phyloP scores from a whole-genome alignment of 495 filamentous ascomycete species.

The Saxophila tyrrhenica region DNA sequence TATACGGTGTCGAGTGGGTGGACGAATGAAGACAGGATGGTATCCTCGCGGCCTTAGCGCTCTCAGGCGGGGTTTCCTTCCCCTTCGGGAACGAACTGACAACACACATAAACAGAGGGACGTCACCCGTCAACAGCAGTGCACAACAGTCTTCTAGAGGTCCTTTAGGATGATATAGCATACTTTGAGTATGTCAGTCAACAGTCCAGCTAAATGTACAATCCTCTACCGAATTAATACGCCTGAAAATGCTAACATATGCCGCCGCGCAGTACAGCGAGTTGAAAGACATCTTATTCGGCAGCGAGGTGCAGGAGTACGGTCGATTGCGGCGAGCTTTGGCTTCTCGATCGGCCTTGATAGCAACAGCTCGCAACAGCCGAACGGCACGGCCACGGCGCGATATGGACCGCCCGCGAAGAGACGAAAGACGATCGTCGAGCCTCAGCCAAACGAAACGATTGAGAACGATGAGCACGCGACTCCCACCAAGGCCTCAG shows the following conservation, averaged over 20 bases:
- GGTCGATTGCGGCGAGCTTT: slow-evolving; percentile 29
- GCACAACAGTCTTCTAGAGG: neutral
- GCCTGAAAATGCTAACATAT: slow-evolving; percentile 12
- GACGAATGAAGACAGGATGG: too few species aligned
- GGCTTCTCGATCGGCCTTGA: slow-evolving; percentile 36
- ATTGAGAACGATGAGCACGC: neutral
- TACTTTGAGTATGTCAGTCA: slow-evolving; percentile 27
- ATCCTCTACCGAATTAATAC: neutral
- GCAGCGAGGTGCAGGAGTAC: slow-evolving; percentile 42
- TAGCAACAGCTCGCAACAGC: neutral
- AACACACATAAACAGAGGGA: too few species aligned
- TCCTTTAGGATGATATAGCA: neutral
- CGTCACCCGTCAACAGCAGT: neutral
- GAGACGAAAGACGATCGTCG: slow-evolving; percentile 3
- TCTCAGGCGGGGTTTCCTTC: neutral
- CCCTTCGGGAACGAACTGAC: neutral
- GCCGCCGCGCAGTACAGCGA: slow-evolving; percentile 29
- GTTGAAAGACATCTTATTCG: slow-evolving; percentile 47
- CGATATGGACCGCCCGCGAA: neutral
- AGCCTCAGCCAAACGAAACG: neutral
- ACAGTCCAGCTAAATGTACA: slow-evolving; percentile 19
- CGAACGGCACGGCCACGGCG: neutral
- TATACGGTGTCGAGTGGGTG: too few species aligned
- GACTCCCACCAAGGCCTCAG: neutral
- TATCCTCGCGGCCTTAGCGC: too few species aligned